Percentiles rank a stretch among this genome's conserved stretches.
phyloP scores from a whole-genome alignment of 1,284 basidiomycete species.

The Porodaedalea pini region DNA sequence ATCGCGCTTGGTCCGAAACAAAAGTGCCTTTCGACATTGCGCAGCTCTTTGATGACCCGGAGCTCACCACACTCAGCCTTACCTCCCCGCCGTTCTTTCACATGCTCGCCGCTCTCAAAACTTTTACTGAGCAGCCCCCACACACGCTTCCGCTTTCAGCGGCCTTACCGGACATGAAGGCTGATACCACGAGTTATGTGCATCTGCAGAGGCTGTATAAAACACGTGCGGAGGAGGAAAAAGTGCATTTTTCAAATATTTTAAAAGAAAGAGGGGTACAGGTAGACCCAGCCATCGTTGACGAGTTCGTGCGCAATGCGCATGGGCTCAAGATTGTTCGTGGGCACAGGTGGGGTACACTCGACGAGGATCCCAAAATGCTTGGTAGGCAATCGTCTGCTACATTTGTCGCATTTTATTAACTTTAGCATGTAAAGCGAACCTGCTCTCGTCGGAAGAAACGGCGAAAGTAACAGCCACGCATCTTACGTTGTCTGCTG shows the following conservation, averaged over 20 bases:
- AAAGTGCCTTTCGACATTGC: constrained; percentile 66
- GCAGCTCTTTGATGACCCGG: constrained; percentile 61
- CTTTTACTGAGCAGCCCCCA: constrained; percentile 48
- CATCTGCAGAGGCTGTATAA: constrained; percentile 78
- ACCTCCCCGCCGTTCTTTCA: constrained; percentile 76
- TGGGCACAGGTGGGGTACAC: constrained; percentile 62
- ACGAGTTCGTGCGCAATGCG: constrained; percentile 88
- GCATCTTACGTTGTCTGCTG: constrained; percentile 64
- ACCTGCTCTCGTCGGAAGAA: constrained; percentile 4
- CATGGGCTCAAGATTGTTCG: constrained; percentile 77
- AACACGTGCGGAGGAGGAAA: constrained; percentile 66
- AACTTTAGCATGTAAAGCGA: neutral
- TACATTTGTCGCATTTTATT: neutral
- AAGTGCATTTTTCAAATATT: constrained; percentile 43
- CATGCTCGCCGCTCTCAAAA: constrained; percentile 74
- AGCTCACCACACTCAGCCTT: constrained; percentile 37
- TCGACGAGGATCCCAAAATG: constrained; percentile 50
- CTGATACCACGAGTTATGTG: constrained; percentile 82
- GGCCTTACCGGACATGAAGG: constrained; percentile 94
- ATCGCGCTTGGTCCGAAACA: constrained; percentile 68
- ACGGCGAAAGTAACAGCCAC: constrained; percentile 53
- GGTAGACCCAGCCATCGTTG: constrained; percentile 55
- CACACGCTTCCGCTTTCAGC: constrained; percentile 49
- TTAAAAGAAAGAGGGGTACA: constrained; percentile 33
- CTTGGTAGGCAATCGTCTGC: constrained; percentile 47